phyloP scores from a whole-genome alignment of 2,329 filamentous ascomycete species.

The Stagonosporopsis tanaceti region DNA sequence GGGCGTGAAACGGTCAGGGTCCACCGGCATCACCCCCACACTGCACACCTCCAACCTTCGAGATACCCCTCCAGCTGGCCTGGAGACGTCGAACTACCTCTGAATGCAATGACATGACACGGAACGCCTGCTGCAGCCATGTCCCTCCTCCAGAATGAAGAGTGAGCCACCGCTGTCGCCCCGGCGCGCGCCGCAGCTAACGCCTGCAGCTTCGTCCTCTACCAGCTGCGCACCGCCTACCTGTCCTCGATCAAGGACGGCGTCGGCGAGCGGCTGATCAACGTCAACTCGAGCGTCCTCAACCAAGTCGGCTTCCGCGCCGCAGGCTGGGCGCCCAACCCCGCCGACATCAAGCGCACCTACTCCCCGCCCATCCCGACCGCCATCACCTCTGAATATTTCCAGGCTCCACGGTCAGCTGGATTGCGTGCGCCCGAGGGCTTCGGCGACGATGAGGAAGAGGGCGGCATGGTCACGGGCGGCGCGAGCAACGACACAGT shows the following conservation, averaged over 20 bases:
- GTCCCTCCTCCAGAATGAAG: slow-evolving; percentile 57
- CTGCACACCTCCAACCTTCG: neutral
- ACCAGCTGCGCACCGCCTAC: slow-evolving; percentile 82
- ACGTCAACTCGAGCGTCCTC: slow-evolving; percentile 78
- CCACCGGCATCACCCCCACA: slow-evolving; percentile 23
- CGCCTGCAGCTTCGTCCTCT: slow-evolving; percentile 73
- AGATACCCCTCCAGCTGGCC: slow-evolving; percentile 44
- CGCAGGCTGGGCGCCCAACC: slow-evolving; percentile 79
- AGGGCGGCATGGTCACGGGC: slow-evolving; percentile 73
- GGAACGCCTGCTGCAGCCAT: slow-evolving; percentile 40
- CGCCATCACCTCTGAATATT: slow-evolving; percentile 83
- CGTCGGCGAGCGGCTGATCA: slow-evolving; percentile 84
- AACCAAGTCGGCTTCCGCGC: slow-evolving; percentile 84
- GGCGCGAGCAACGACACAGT: slow-evolving; percentile 71
- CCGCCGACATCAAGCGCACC: slow-evolving; percentile 79
- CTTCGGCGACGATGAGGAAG: slow-evolving; percentile 75
- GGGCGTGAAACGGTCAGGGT: slow-evolving; percentile 21
- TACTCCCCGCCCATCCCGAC: slow-evolving; percentile 88
- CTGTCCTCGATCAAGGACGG: slow-evolving; percentile 82
- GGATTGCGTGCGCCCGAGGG: slow-evolving; percentile 62
- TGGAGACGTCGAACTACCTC: slow-evolving; percentile 23
- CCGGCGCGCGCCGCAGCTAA: slow-evolving; percentile 28
- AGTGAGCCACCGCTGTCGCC: slow-evolving; percentile 41
- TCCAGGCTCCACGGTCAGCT: slow-evolving; percentile 71
- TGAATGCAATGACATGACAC: slow-evolving; percentile 20